Conservation (phyloP, 176 grass and related monocot genomes). For the Tillandsia fasciculata region DNA sequence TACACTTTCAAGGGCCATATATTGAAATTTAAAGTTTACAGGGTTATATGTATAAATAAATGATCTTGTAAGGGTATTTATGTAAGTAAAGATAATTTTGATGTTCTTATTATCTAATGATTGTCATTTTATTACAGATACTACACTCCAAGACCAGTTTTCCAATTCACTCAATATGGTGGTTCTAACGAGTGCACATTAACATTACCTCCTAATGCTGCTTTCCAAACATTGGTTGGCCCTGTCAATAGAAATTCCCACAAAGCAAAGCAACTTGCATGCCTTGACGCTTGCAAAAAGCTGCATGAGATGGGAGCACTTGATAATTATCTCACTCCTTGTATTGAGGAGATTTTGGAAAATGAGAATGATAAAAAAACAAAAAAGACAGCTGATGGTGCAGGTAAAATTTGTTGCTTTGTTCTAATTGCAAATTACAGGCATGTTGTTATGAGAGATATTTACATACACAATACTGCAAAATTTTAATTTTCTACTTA, state of each 20-base stretch:
- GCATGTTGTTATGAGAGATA: not conserved
- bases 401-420: slow-evolving; percentile 35
- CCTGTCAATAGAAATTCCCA: slow-evolving; percentile 50
- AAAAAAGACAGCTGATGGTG: slow-evolving; percentile 29
- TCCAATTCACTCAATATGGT: slow-evolving; percentile 30
- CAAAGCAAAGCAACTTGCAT: slow-evolving; percentile 62
- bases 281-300: slow-evolving; percentile 85
- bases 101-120: too few species aligned
- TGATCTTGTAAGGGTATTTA: too few species aligned
- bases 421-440: not conserved
- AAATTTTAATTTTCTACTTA: too few species aligned
- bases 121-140: slow-evolving; percentile 26
- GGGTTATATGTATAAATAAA: not conserved
- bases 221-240: slow-evolving; percentile 52
- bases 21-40: too few species aligned
- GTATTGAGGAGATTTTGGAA: slow-evolving; percentile 25
- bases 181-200: slow-evolving; percentile 53
- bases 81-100: too few species aligned
- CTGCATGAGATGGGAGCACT: slow-evolving; percentile 60
- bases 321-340: slow-evolving; percentile 53
- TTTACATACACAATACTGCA: not conserved
- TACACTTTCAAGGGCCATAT: too few species aligned
- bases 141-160: slow-evolving; percentile 41
- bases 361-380: slow-evolving; percentile 5
- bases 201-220: slow-evolving; percentile 49